Base-by-base conservation (phyloP, 768 basidiomycete species). In the Aureoboletus auriporus region DNA sequence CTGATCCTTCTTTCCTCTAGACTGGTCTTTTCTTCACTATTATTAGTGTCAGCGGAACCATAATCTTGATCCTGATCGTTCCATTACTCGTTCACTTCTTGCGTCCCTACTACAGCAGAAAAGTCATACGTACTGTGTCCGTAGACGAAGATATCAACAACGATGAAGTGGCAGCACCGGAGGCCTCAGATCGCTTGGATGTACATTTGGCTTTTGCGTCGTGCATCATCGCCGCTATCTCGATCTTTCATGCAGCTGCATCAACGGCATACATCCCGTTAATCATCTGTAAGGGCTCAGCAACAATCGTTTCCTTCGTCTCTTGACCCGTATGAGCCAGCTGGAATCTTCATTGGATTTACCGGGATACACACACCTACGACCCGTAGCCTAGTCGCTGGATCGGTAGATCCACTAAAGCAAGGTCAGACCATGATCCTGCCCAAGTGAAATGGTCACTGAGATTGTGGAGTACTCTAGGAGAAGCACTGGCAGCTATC, bases 401-500 rank as follows among this genome's bases (percentile, higher is more conserved):
- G 63, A 6, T 68, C 64, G 1, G 62, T 64, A 12, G 52, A 58
- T 11, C 67, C 66, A 14, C 49, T 55, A 1, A 49, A 61, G 13
- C 65, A 67, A 55, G 62, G 65, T 68, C 27, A 40, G 20, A 4
- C 20, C 20, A 26, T 28, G 8, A 6, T 3, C 8, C 17, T 27
- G 12, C 1, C 13, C 26, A 8, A 6, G 5, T 12, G 7, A 34
- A 27, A 23, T 20, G 5, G 23, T 13, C 6, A 27, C 20, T 53
- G 39, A 55, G 14, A 0, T 14, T 23, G 3, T 8, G 20, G 11
- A n/a, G 1, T 14, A 1, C 30, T 9, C 20, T 35, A 66, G 65
- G 65, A 23, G 58, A 64, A 13, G 57, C 65, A 36, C 37, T 67
- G 44, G 64, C 65, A 31, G 62, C 60, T 1, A 37, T 68, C 31